phyloP scores from a whole-genome alignment of 331 rosid species.

The Quercus tomentella region DNA sequence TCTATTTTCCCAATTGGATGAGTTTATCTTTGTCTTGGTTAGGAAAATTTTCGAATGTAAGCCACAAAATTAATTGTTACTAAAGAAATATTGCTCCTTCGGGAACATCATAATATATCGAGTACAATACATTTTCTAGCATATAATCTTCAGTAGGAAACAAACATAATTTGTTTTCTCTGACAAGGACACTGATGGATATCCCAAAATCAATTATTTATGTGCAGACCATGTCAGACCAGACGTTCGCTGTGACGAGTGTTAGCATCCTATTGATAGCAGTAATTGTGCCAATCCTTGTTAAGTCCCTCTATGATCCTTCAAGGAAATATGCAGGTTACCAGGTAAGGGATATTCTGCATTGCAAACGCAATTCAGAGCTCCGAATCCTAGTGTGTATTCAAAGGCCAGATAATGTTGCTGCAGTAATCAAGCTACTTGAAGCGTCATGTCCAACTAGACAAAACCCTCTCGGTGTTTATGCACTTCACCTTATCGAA shows the following conservation, averaged over 20 bases:
- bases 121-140: too few species aligned
- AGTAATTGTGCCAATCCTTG: slow-evolving; percentile 3
- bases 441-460: slow-evolving; percentile 23
- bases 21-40: too few species aligned
- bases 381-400: slow-evolving; percentile 35
- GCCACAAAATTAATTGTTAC: too few species aligned
- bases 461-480: slow-evolving; percentile 18
- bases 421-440: slow-evolving; percentile 28
- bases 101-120: too few species aligned
- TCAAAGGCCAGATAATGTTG: slow-evolving; percentile 22
- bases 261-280: slow-evolving; percentile 17
- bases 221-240: slow-evolving; percentile 1
- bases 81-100: too few species aligned
- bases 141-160: background rate
- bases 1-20: too few species aligned
- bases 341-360: slow-evolving; percentile 33
- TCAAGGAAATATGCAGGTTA: slow-evolving; percentile 42
- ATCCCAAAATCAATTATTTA: background rate
- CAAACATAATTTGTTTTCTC: background rate
- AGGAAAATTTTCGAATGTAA: too few species aligned
- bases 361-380: slow-evolving; percentile 20
- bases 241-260: background rate
- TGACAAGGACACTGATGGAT: background rate
- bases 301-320: slow-evolving; percentile 39
- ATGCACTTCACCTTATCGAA: slow-evolving; percentile 49